Evolutionary conservation across 2,329 filamentous ascomycete species (phyloP).

Genomic region (Ceratocystis colombiana): DNA sequence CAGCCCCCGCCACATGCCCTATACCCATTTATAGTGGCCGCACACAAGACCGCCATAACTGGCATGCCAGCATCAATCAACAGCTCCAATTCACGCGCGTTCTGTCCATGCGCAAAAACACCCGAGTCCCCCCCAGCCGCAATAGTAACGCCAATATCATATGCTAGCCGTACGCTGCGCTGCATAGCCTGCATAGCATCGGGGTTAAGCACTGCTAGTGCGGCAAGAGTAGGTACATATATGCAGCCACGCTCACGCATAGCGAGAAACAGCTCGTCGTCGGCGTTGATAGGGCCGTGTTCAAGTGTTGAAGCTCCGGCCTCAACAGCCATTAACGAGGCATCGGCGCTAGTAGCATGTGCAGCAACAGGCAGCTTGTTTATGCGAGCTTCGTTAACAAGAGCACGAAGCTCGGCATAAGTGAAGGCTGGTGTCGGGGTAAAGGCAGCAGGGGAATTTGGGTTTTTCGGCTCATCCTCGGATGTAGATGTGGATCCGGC

Average conservation of each 20-base stretch:
- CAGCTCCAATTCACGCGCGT: constrained; percentile 45
- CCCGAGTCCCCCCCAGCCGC: constrained; percentile 47
- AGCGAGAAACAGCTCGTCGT: constrained; percentile 35
- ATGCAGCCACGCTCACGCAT: constrained; percentile 40
- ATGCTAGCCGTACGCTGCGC: constrained; percentile 37
- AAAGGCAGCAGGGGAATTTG: too few species aligned
- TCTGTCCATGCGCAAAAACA: constrained; percentile 44
- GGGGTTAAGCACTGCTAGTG: constrained; percentile 34
- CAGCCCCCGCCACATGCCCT: constrained; percentile 44
- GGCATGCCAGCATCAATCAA: constrained; percentile 43
- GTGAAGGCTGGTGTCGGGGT: constrained; percentile 37
- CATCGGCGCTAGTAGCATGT: constrained; percentile 37
- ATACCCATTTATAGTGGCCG: constrained; percentile 45
- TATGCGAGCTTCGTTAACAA: constrained; percentile 39
- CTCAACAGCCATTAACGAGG: constrained; percentile 38
- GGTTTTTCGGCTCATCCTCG: constrained; percentile 35
- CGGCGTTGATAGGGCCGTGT: constrained; percentile 34
- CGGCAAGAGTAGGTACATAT: constrained; percentile 45
- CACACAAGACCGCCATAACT: constrained; percentile 41
- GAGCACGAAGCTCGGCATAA: constrained; percentile 42
- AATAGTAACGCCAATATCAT: constrained; percentile 40
- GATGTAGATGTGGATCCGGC: constrained; percentile 30
- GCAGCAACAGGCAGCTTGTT: constrained; percentile 37
- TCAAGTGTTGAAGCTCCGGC: constrained; percentile 42
- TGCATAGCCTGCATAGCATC: constrained; percentile 32